Evolutionary conservation across 805 yeast species (phyloP), one percentile per base, ranked within the genome.

Genomic region (Saturnispora quitensis): DNA sequence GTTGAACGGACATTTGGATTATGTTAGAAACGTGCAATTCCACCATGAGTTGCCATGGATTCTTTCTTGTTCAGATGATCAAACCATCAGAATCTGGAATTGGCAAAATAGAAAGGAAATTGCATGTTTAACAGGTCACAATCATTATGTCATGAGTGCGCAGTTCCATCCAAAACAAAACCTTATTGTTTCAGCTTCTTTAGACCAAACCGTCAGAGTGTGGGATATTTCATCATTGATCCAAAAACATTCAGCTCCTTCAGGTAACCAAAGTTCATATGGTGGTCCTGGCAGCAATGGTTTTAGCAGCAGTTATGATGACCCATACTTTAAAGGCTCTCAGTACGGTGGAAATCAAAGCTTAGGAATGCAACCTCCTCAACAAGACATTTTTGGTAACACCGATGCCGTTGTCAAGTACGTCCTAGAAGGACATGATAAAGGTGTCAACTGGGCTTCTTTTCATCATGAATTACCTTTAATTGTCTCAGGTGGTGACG

Each of bases 81-180:
- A 93, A 72, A 93, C 99, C 33, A 89, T 95, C 58, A 80, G 99
- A 67, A 91, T 93, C 58, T 93, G 99, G 99, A 95, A 93, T 72
- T 93, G 99, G 99, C 99, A 95, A 74, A 90, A 90, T 68, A 82
- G 99, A 61, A 91, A 89, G 67, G 98, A 93, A 63, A 86, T 93
- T 63, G 98, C 98, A 9, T 89, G 97, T 63, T 73, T 93, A 60
- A 91, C 99, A 7, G 99, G 99, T 56, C 99, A 93, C 70, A 90
- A 89, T 71, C 99, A 93, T 72, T 93, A 95, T 69, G 97, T 93
- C 51, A 88, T 93, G 93, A 86, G 95, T 61, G 98, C 99, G 2
- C 95, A 88, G 68, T 93, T 93, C 78, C 99, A 93, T 67, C 97
- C 97, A 44, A 73, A 83, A 46, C 97, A 95, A 61, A 98, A 93